A percentile compares a stretch with the other conserved stretches of the same genome.
phyloP scores from a whole-genome alignment of 2,329 filamentous ascomycete species.

The Ceratocystis variospora region DNA sequence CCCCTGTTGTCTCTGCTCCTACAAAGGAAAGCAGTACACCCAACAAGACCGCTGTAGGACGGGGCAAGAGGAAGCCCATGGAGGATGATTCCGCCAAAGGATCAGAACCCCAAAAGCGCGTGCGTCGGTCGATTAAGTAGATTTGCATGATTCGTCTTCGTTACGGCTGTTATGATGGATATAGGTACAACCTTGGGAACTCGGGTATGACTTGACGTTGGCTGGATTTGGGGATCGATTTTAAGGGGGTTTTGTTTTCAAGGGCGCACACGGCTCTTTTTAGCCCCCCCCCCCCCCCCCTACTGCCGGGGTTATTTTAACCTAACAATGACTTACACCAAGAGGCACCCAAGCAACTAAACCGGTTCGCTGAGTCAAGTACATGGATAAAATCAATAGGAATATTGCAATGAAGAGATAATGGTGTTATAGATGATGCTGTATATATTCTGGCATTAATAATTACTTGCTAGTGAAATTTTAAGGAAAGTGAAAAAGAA shows the following conservation, averaged over 20 bases:
- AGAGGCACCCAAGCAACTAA: background rate
- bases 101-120: conserved; percentile 9
- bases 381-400: background rate
- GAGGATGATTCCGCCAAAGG: conserved; percentile 1
- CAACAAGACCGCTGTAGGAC: conserved; percentile 6
- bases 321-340: background rate
- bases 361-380: background rate
- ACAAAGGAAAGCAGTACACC: background rate
- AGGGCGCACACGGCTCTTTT: too few species aligned
- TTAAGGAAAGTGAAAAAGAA: conserved; percentile 3
- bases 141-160: background rate
- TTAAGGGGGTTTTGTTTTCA: background rate
- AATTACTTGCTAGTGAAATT: conserved; percentile 4
- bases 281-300: too few species aligned
- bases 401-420: background rate
- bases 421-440: background rate
- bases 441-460: conserved; percentile 3
- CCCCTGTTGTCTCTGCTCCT: background rate
- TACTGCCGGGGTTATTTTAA: too few species aligned
- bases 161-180: background rate
- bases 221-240: background rate
- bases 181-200: too few species aligned
- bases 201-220: too few species aligned
- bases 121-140: conserved; percentile 13
- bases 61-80: conserved; percentile 13